A percentile compares a stretch with the other conserved stretches of the same genome.
Evolutionary conservation across 73 alveolate species (phyloP).

Genomic region (Paramecium pentaurelia): DNA sequence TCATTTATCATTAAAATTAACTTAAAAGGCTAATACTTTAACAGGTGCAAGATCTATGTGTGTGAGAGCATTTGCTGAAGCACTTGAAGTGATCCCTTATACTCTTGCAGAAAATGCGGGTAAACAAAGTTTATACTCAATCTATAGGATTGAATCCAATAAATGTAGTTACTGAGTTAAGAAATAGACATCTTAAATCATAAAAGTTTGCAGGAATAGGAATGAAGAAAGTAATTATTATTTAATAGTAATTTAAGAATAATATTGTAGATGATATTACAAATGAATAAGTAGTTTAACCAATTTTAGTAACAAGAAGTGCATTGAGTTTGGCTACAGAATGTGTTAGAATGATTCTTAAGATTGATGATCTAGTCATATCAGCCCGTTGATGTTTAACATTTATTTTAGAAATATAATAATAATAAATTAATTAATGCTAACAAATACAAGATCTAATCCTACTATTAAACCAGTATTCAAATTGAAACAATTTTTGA

Average conservation of each 20-base stretch:
- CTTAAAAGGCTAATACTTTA: conserved; percentile 71
- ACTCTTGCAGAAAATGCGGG: conserved; percentile 99
- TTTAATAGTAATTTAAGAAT: conserved; percentile 33
- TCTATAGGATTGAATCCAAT: conserved; percentile 94
- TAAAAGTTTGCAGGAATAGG: conserved; percentile 92
- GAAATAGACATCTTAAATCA: conserved; percentile 94
- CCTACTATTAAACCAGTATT: neutral
- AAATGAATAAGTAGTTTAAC: conserved; percentile 97
- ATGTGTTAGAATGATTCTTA: conserved; percentile 98
- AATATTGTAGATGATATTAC: conserved; percentile 88
- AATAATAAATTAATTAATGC: neutral
- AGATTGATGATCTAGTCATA: conserved; percentile 98
- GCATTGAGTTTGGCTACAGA: conserved; percentile 98
- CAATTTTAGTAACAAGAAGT: conserved; percentile 94
- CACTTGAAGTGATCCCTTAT: conserved; percentile 97
- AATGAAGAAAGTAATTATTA: conserved; percentile 77
- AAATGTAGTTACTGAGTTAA: conserved; percentile 94
- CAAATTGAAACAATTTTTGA: neutral
- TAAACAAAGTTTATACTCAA: neutral
- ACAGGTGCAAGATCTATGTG: conserved; percentile 67
- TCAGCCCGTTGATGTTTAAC: conserved; percentile 21
- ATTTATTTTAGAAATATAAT: neutral
- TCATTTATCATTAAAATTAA: conserved; percentile 92
- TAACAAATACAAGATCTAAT: neutral
- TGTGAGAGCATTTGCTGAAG: conserved; percentile 92